Base-by-base conservation (phyloP, 345 rosid species). In the Mallotus nudiflorus region DNA sequence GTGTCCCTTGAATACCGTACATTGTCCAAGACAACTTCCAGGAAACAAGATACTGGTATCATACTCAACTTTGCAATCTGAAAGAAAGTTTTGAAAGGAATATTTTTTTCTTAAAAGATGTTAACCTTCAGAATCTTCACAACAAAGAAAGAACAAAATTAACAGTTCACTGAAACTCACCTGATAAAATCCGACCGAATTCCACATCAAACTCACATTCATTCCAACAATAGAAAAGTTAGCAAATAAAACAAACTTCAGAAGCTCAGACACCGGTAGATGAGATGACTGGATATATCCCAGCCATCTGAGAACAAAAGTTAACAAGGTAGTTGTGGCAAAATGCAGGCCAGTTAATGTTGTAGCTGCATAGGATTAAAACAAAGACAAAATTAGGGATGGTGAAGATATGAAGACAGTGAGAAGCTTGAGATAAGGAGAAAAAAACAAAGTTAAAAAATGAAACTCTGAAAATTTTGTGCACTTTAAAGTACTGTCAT, bases 191-290 rank as follows among this genome's bases (percentile, higher is more conserved):
- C 99, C 99, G 20, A 96, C 99, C n/a, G 99, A 92, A 49, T 92
- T 96, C 99, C 97, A 96, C 99, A 96, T 92, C 58, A 96, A 82
- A 77, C 99, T 96, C 62, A 96, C 94, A 57, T 96, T 96, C 99
- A 96, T 96, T 71, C 99, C 98, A 82, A 96, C 98, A 44, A 96
- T 91, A 13, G 99, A 96, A 81, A 91, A 96, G 82, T 92, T 96
- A 28, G 97, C 99, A 62, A 92, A 96, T 75, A 96, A 35, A 64
- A 96, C 97, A 69, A 89, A 96, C 81, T 81, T 96, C 37, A 91
- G 54, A 78, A 92, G 89, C 59, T 96, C 99, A 25, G 82, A 60
- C 40, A 86, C 70, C 4, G 98, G 99, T 70, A 92, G 83, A 62
- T 92, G 86, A 62, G 96, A 88, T 66, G 90, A 66, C 75, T 96